Conservation (phyloP, 2,329 filamentous ascomycete genomes). For the Metarhizium rileyi region DNA sequence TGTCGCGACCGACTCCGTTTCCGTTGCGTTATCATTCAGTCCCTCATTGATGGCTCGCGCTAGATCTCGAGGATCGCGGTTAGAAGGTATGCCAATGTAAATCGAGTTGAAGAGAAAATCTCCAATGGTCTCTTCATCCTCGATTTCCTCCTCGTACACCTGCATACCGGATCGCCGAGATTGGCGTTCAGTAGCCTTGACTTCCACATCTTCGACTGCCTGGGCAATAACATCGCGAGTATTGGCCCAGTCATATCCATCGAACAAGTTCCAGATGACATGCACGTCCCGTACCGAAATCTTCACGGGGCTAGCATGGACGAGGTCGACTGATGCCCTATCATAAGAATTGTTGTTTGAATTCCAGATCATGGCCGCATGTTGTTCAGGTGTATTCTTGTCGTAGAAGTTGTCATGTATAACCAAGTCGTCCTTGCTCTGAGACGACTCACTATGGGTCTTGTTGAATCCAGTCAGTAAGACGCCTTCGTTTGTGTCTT, state of each 20-base stretch:
- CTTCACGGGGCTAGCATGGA: constrained; percentile 60
- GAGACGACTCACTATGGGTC: constrained; percentile 26
- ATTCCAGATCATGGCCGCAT: constrained; percentile 68
- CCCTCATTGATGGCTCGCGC: constrained; percentile 78
- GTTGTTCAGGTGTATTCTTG: constrained; percentile 47
- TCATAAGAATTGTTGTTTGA: constrained; percentile 68
- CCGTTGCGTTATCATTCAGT: constrained; percentile 75
- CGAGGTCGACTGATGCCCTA: constrained; percentile 48
- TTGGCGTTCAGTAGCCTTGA: constrained; percentile 67
- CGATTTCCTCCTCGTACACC: constrained; percentile 58
- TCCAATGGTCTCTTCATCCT: constrained; percentile 79
- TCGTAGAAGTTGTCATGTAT: constrained; percentile 75
- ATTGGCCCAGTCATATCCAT: constrained; percentile 91
- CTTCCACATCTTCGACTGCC: constrained; percentile 80
- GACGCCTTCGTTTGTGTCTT: constrained; percentile 27
- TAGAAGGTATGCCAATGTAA: constrained; percentile 86
- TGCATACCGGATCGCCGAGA: constrained; percentile 46
- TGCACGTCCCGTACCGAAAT: constrained; percentile 79
- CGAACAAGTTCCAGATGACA: constrained; percentile 94
- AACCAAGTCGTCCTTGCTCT: constrained; percentile 52
- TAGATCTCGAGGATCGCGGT: constrained; percentile 74
- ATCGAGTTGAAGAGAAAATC: constrained; percentile 98
- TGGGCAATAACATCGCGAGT: constrained; percentile 81
- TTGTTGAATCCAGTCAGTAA: constrained; percentile 24
- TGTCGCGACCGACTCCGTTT: constrained; percentile 81